Evolutionary conservation across 2,329 filamentous ascomycete species (phyloP).

Genomic region (Cercospora beticola): DNA sequence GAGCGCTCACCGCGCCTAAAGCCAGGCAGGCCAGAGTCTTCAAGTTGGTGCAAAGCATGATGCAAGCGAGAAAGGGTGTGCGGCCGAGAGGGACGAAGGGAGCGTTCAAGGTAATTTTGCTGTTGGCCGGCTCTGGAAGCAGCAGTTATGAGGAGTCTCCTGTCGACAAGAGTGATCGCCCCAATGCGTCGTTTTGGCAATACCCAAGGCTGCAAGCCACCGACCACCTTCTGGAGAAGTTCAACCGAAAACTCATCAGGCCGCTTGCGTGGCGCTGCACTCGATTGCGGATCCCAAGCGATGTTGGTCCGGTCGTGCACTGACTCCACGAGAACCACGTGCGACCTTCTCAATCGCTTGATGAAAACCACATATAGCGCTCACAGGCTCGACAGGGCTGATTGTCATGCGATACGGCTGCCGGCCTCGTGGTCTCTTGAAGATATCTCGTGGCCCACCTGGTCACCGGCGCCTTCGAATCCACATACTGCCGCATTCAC

Average conservation of each 20-base stretch:
- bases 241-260: neutral
- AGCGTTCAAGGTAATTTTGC: neutral
- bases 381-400: neutral
- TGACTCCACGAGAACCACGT: neutral
- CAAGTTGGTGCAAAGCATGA: neutral
- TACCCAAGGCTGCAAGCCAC: neutral
- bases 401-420: neutral
- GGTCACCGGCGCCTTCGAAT: neutral
- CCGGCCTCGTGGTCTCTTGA: neutral
- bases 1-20: neutral
- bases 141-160: neutral
- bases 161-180: neutral
- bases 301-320: neutral
- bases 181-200: neutral
- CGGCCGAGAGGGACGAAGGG: neutral
- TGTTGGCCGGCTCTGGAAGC: neutral
- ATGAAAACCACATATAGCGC: neutral
- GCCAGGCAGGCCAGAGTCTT: conserved; percentile 6
- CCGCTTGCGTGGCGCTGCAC: neutral
- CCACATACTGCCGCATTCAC: neutral
- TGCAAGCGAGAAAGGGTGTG: neutral
- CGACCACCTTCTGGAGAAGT: neutral
- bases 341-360: neutral
- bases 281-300: neutral
- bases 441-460: neutral